phyloP scores from a whole-genome alignment of 176 grass and related monocot species.

The Carex scoparia region DNA sequence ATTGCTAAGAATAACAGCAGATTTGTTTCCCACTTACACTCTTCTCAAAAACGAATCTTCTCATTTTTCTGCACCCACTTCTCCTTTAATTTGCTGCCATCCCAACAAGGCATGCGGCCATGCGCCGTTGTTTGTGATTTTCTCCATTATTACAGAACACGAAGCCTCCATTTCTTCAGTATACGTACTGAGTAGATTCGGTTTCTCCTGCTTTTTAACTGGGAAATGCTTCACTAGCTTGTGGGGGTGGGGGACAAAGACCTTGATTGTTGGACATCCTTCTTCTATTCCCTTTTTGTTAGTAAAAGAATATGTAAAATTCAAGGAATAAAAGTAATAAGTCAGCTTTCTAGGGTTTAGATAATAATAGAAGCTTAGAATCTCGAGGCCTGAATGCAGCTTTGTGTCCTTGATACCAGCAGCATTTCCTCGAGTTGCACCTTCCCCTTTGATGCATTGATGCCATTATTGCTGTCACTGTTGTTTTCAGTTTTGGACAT shows the following conservation, averaged over 20 bases:
- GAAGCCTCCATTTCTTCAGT: neutral
- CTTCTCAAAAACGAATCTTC: constrained; percentile 22
- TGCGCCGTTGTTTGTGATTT: neutral
- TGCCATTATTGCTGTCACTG: neutral
- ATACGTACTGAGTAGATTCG: too few relatives aligned
- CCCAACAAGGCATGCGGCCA: constrained; percentile 7
- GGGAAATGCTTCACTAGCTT: neutral
- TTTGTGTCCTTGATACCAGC: constrained; percentile 23
- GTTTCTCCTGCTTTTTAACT: constrained; percentile 11
- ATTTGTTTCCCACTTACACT: neutral
- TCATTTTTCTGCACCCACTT: constrained; percentile 19
- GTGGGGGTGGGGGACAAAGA: neutral
- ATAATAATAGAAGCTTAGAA: constrained; percentile 52
- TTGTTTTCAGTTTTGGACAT: neutral
- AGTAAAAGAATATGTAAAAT: constrained; percentile 12
- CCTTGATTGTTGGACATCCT: neutral
- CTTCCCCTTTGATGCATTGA: constrained; percentile 8
- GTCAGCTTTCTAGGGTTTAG: constrained; percentile 17
- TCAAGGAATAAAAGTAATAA: constrained; percentile 7
- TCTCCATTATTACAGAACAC: neutral
- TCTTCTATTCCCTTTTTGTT: constrained; percentile 9
- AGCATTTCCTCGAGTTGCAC: constrained; percentile 56
- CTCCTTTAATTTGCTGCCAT: neutral
- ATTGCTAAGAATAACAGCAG: too few relatives aligned
- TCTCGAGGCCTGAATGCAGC: constrained; percentile 45